These are phyloP conservation scores for Corylus heterophylla DNA, from an alignment of 306 rosid genomes.

Conservation along the genomic window DNA sequence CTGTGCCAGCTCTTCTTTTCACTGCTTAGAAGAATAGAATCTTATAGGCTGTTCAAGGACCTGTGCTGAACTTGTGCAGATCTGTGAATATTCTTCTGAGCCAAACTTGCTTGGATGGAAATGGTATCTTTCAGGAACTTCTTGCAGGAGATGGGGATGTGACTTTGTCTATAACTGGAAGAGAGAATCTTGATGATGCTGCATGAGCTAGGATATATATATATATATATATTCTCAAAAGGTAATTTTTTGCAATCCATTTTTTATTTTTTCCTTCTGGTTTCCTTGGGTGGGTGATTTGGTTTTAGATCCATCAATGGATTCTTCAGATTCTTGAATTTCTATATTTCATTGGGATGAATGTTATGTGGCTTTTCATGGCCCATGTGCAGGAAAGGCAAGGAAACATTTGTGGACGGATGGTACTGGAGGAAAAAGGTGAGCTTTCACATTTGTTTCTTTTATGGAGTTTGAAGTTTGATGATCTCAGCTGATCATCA, in stretches of 20 bases:
- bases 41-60: conserved; percentile 8
- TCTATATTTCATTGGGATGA: not conserved
- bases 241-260: conserved; percentile 8
- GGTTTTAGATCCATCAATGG: conserved; percentile 28
- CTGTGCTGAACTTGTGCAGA: conserved; percentile 37
- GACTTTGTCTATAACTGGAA: conserved; percentile 22
- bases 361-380: not conserved
- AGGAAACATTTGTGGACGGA: not conserved
- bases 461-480: conserved; percentile 13
- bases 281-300: not conserved
- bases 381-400: conserved; percentile 3
- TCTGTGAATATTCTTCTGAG: conserved; percentile 50
- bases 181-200: conserved; percentile 31
- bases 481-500: not conserved
- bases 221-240: not conserved
- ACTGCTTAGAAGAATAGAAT: not conserved
- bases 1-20: not conserved
- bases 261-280: not conserved
- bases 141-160: conserved; percentile 27
- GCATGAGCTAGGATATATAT: not conserved
- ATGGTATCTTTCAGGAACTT: conserved; percentile 37
- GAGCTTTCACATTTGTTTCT: not conserved
- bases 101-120: conserved; percentile 27
- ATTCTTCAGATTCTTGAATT: not conserved
- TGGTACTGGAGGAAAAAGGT: not conserved